These are phyloP conservation scores for Aspergillus calidoustus DNA, from an alignment of 2,329 filamentous ascomycete species.

Conservation along the genomic window DNA sequence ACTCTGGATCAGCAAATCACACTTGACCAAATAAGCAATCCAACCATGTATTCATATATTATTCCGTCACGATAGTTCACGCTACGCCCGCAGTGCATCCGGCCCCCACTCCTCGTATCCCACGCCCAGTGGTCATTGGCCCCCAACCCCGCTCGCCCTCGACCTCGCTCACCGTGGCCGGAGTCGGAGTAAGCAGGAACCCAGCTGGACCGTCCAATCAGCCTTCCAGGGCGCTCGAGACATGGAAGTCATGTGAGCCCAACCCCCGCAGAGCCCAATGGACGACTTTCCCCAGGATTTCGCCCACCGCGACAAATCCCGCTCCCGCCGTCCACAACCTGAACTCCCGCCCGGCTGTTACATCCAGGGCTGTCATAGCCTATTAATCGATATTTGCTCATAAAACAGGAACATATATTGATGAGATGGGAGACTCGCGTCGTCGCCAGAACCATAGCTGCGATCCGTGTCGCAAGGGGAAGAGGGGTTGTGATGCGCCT, in stretches of 20 bases:
- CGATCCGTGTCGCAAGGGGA: constrained; percentile 17
- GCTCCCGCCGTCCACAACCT: not conserved
- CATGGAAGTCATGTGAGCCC: not conserved
- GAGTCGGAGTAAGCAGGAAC: not conserved
- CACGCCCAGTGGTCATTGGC: not conserved
- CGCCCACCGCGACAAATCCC: not conserved
- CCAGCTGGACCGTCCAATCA: too few relatives aligned
- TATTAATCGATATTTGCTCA: not conserved
- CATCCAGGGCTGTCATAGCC: not conserved
- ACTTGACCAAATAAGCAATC: not conserved
- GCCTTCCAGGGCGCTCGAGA: too few relatives aligned
- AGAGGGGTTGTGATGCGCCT: constrained; percentile 13
- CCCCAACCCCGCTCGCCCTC: too few relatives aligned
- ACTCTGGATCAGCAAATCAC: not conserved
- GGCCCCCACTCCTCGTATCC: not conserved
- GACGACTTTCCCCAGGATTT: not conserved
- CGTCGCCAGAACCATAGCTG: constrained; percentile 15
- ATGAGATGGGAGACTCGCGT: constrained; percentile 4
- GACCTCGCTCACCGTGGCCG: not conserved
- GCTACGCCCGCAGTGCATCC: not conserved
- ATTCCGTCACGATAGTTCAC: not conserved
- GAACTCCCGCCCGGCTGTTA: not conserved
- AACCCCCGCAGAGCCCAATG: not conserved
- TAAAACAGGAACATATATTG: too few relatives aligned
- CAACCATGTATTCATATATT: not conserved